phyloP scores from a whole-genome alignment of 2,329 filamentous ascomycete genomes.

The Pleomassaria siparia region DNA sequence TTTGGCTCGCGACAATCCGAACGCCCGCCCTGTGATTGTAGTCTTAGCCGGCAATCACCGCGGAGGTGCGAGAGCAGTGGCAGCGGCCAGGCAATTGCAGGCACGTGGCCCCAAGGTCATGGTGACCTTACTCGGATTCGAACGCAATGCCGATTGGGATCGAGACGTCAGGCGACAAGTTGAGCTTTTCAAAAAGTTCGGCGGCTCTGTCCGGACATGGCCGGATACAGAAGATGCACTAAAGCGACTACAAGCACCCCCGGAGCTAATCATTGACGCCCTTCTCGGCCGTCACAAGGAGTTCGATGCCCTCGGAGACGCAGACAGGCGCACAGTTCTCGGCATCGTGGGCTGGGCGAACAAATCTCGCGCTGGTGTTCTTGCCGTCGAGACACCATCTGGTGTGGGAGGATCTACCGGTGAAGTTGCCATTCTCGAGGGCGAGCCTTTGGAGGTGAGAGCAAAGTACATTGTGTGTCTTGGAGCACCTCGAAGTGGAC shows the following conservation, averaged over 20 bases:
- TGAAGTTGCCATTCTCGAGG: constrained; percentile 64
- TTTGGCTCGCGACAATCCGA: constrained; percentile 51
- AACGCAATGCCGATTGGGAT: constrained; percentile 77
- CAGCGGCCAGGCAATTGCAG: constrained; percentile 81
- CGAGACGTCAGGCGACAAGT: constrained; percentile 81
- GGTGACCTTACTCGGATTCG: constrained; percentile 80
- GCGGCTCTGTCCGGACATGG: constrained; percentile 70
- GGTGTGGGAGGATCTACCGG: constrained; percentile 78
- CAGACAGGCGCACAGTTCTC: constrained; percentile 80
- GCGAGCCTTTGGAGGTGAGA: constrained; percentile 75
- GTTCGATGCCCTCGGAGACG: constrained; percentile 83
- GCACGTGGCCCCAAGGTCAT: constrained; percentile 81
- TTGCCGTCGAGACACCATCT: constrained; percentile 89
- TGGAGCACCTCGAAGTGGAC: constrained; percentile 81
- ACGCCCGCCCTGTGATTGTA: constrained; percentile 61
- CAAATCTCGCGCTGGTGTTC: constrained; percentile 75
- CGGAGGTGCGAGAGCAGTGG: constrained; percentile 79
- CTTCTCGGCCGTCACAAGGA: constrained; percentile 82
- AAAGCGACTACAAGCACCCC: constrained; percentile 61
- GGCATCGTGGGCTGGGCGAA: constrained; percentile 95
- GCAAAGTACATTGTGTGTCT: constrained; percentile 82
- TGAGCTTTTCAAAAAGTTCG: constrained; percentile 79
- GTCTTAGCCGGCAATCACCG: constrained; percentile 96
- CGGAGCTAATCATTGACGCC: constrained; percentile 85
- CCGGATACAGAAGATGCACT: constrained; percentile 57